These are phyloP conservation scores for Botrytis elliptica DNA, from an alignment of 2,329 filamentous ascomycete species.

Conservation along the genomic window DNA sequence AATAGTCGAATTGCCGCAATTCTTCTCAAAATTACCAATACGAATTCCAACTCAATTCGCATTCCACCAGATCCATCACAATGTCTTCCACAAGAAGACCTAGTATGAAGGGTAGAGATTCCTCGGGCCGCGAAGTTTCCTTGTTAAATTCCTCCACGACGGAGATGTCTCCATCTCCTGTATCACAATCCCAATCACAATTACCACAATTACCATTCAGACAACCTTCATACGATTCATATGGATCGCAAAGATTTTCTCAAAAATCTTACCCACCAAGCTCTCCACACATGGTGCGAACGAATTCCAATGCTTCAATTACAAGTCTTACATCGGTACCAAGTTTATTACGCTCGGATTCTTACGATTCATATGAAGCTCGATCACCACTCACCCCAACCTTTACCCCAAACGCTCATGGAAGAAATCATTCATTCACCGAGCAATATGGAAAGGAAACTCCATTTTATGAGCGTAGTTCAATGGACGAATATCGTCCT, in stretches of 20 bases:
- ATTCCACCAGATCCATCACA: background rate
- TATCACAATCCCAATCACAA: slow-evolving; percentile 17
- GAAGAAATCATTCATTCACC: slow-evolving; percentile 37
- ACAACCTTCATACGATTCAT: background rate
- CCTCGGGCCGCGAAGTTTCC: slow-evolving; percentile 57
- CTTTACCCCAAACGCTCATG: slow-evolving; percentile 43
- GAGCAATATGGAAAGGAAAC: slow-evolving; percentile 15
- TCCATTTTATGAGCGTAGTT: background rate
- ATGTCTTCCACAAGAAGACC: slow-evolving; percentile 28
- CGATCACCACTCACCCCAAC: slow-evolving; percentile 56
- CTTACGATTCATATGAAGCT: slow-evolving; percentile 59
- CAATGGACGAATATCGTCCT: background rate
- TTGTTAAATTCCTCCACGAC: slow-evolving; percentile 48
- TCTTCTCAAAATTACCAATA: background rate
- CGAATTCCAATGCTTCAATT: slow-evolving; percentile 42
- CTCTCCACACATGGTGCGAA: slow-evolving; percentile 28
- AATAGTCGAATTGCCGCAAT: background rate
- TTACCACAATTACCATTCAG: slow-evolving; percentile 22
- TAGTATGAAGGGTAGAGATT: slow-evolving; percentile 56
- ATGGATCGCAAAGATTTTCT: slow-evolving; percentile 9
- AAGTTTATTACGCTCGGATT: slow-evolving; percentile 58
- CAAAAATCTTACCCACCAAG: slow-evolving; percentile 18
- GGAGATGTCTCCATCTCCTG: slow-evolving; percentile 40
- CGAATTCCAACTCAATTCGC: background rate
- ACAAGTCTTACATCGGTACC: slow-evolving; percentile 41